Percentiles rank a stretch among this genome's conserved stretches.
Conservation (phyloP, 1,284 basidiomycete genomes). For the Sphagnurus paluster region DNA sequence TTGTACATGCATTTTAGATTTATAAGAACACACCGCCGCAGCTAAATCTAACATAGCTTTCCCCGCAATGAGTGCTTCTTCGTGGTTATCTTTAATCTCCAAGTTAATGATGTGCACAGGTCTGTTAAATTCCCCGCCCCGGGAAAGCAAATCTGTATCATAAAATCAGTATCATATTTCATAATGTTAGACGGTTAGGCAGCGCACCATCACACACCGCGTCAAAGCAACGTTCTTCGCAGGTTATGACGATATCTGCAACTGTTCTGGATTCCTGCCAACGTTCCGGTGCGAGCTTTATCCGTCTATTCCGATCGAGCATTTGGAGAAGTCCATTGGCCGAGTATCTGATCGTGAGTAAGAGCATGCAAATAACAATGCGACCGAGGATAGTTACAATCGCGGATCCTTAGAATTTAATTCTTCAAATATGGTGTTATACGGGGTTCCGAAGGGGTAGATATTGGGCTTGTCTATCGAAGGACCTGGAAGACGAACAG, state of each 20-base stretch:
- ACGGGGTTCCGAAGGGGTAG: slow-evolving; percentile 97
- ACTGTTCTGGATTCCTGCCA: slow-evolving; percentile 92
- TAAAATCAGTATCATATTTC: slow-evolving; percentile 11
- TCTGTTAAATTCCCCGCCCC: slow-evolving; percentile 91
- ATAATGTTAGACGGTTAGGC: neutral
- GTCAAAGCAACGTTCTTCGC: slow-evolving; percentile 98
- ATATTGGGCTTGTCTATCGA: slow-evolving; percentile 98
- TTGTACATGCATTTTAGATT: slow-evolving; percentile 9
- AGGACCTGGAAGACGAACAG: slow-evolving; percentile 93
- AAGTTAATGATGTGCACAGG: slow-evolving; percentile 97
- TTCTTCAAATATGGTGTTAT: slow-evolving; percentile 95
- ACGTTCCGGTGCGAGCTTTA: slow-evolving; percentile 93
- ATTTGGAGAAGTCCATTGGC: slow-evolving; percentile 96
- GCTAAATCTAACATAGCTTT: slow-evolving; percentile 96
- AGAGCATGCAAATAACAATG: neutral
- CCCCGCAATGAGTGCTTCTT: slow-evolving; percentile 95
- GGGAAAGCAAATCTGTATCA: slow-evolving; percentile 75
- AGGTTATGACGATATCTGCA: slow-evolving; percentile 97
- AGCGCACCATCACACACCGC: slow-evolving; percentile 95
- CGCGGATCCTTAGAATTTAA: slow-evolving; percentile 84
- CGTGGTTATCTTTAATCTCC: slow-evolving; percentile 99
- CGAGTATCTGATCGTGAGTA: slow-evolving; percentile 65
- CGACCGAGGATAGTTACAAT: slow-evolving; percentile 55
- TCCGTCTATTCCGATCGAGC: slow-evolving; percentile 93
- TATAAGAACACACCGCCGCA: slow-evolving; percentile 63